phyloP scores from a whole-genome alignment of 441 rosid species.

The Croton laevigatus region DNA sequence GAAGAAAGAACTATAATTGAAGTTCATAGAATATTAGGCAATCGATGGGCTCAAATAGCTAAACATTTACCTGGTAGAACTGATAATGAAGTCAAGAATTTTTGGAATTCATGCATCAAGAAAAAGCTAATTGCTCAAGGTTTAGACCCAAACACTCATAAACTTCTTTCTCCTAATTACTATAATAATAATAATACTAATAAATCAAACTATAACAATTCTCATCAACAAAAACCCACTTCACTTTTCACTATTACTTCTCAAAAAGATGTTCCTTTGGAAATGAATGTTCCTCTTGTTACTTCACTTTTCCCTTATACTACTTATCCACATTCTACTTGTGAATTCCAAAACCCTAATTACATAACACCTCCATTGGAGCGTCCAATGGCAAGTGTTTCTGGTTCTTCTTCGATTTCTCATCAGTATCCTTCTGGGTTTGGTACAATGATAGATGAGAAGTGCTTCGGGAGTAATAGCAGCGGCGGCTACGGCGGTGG shows the following conservation, averaged over 20 bases:
- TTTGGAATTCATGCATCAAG: slow-evolving; percentile 57
- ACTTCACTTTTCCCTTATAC: slow-evolving; percentile 12
- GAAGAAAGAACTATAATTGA: slow-evolving; percentile 53
- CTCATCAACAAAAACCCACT: slow-evolving; percentile 15
- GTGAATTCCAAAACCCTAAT: slow-evolving; percentile 28
- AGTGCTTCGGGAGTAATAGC: slow-evolving; percentile 13
- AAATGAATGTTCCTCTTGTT: slow-evolving; percentile 13
- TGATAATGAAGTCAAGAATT: slow-evolving; percentile 59
- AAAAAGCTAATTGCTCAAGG: slow-evolving; percentile 59
- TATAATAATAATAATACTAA: background rate
- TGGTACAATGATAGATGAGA: slow-evolving; percentile 20
- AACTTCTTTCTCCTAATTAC: slow-evolving; percentile 19
- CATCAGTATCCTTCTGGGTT: slow-evolving; percentile 10
- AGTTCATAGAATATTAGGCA: slow-evolving; percentile 49
- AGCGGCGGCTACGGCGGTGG: slow-evolving; percentile 2
- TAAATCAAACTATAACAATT: background rate
- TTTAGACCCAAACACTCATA: slow-evolving; percentile 49
- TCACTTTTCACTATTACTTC: slow-evolving; percentile 17
- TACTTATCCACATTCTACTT: background rate
- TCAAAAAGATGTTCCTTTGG: slow-evolving; percentile 14
- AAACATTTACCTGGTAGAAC: slow-evolving; percentile 62
- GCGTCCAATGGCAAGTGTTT: slow-evolving; percentile 3
- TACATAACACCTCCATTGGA: slow-evolving; percentile 16
- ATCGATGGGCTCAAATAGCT: slow-evolving; percentile 62
- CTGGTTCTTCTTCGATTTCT: slow-evolving; percentile 13